phyloP scores from a whole-genome alignment of 352 stramenopile species.

The Globisporangium viniferum region DNA sequence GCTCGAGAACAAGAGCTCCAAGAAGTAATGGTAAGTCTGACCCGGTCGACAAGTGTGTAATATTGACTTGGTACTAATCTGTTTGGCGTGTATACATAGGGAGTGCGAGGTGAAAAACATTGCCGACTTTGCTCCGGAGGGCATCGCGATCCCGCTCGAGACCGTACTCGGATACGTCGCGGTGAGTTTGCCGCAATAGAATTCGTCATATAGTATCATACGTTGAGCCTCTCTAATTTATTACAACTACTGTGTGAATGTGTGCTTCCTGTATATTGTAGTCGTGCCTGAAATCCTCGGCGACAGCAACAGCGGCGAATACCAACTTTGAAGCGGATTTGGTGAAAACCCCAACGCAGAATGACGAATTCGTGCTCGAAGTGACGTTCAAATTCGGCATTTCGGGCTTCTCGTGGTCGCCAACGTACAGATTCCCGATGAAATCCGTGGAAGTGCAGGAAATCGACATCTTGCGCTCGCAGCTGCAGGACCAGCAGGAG shows the following conservation, averaged over 20 bases:
- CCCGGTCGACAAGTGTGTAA: too few species aligned
- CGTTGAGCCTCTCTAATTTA: too few species aligned
- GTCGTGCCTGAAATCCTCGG: not conserved
- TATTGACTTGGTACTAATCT: too few species aligned
- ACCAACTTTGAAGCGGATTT: not conserved
- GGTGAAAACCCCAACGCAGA: not conserved
- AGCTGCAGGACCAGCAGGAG: not conserved
- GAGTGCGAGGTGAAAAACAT: constrained; percentile 1
- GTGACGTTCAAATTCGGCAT: constrained; percentile 4
- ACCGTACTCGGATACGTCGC: not conserved
- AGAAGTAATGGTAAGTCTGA: too few species aligned
- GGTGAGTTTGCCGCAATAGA: too few species aligned
- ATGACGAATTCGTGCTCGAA: not conserved
- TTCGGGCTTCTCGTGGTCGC: not conserved
- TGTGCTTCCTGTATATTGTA: too few species aligned
- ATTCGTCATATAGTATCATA: too few species aligned
- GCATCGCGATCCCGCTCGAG: not conserved
- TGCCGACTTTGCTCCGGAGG: not conserved
- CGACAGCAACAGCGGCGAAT: too few species aligned
- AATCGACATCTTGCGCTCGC: not conserved
- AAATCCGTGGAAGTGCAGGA: not conserved
- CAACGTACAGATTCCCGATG: not conserved
- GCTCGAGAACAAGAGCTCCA: too few species aligned
- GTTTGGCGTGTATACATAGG: not conserved
- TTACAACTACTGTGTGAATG: too few species aligned